These are phyloP conservation scores for Blepharisma japonicum DNA, from an alignment of 73 alveolate genomes.

Conservation along the genomic window DNA sequence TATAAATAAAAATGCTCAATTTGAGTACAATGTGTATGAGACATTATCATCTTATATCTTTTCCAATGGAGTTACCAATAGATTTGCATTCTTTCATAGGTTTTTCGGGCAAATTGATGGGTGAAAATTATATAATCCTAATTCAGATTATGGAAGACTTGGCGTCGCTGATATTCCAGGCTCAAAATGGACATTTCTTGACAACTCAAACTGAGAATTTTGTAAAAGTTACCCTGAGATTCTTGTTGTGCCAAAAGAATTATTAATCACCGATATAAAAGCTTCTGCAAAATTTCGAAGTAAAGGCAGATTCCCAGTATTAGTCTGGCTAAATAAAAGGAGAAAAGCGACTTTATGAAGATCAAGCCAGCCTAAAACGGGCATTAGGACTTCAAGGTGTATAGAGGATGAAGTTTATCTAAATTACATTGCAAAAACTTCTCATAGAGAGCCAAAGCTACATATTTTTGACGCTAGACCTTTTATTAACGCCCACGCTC, in stretches of 20 bases:
- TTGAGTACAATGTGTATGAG: background rate
- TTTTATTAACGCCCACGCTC: constrained; percentile 74
- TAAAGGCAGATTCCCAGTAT: constrained; percentile 70
- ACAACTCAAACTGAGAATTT: constrained; percentile 37
- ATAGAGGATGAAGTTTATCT: constrained; percentile 53
- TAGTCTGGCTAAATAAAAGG: constrained; percentile 65
- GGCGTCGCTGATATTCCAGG: constrained; percentile 14
- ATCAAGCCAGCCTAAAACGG: constrained; percentile 36
- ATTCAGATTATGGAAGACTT: constrained; percentile 11
- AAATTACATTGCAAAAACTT: background rate
- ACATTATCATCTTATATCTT: background rate
- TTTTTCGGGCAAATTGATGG: constrained; percentile 14
- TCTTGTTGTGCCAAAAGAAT: constrained; percentile 60
- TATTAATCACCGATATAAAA: constrained; percentile 50
- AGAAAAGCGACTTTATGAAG: constrained; percentile 50
- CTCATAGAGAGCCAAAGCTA: constrained; percentile 16
- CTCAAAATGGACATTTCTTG: constrained; percentile 34
- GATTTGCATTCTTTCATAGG: constrained; percentile 25
- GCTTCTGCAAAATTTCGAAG: constrained; percentile 64
- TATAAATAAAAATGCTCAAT: background rate
- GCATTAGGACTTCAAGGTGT: constrained; percentile 38
- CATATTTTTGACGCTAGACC: constrained; percentile 83
- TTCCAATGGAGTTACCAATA: background rate
- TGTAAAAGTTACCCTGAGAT: constrained; percentile 80
- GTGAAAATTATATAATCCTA: constrained; percentile 8